Evolutionary conservation across 2,329 filamentous ascomycete species (phyloP), one percentile per base, ranked within the genome.

Genomic region (Tolypocladium capitatum): DNA sequence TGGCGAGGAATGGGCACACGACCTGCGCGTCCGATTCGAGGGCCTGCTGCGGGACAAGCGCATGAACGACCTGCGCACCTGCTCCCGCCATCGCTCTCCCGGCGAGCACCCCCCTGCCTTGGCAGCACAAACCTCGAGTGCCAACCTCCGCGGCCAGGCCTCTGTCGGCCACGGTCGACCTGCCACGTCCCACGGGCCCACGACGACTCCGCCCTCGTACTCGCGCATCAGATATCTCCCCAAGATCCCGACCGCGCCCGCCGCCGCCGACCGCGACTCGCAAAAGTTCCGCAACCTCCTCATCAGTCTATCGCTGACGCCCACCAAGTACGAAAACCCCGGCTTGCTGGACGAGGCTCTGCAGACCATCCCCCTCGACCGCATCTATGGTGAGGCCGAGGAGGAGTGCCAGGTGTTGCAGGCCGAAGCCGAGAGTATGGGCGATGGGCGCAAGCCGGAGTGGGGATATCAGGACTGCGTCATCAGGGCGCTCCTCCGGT

Each of bases 381-480:
- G 87, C 56, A 87, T 98, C 57, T 97, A 97, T 66, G 78, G 83
- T 55, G 89, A 96, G 63, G 92, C 92, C 46, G 89, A 97, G 63
- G 91, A 97, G 63, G 90, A 97, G 67, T 81, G 79, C 54, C 88
- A 96, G 63, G 82, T 96, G 30, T 73, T 94, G 56, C 81, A 85
- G 60, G 92, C 88, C 32, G 83, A 94, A 65, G 91, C 91, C 31
- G 85, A 85, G 61, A 94, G 88, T 55, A 81, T 95, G 70, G 86
- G 86, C 20, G 80, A 85, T 48, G 86, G 83, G 48, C 76, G 80
- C 55, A 84, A 85, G 63, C 80, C 90, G 2, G 84, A 89, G 70
- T 97, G 91, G 91, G 91, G 90, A 49, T 96, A 97, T 63, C 91
- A 97, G 66, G 92, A 98, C 68, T 98, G 91, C 64, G 88, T 96